phyloP scores from a whole-genome alignment of 805 yeast genomes.

The Candida broadrunensis region DNA sequence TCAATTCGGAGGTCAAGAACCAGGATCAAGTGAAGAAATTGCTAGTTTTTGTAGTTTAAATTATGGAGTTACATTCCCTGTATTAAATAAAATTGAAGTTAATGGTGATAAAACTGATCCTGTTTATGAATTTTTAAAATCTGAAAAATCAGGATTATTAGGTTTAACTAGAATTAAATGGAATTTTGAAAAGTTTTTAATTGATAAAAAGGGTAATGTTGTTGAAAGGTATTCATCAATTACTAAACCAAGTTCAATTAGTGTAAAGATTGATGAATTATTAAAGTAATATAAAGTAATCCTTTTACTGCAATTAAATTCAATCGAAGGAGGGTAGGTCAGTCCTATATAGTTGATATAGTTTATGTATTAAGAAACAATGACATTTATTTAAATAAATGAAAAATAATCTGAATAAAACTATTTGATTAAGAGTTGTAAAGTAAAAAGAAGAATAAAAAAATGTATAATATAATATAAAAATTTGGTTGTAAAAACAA shows the following conservation, averaged over 20 bases:
- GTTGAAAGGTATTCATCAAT: slow-evolving; percentile 64
- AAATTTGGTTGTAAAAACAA: no score
- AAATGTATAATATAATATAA: no score
- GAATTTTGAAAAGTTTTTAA: slow-evolving; percentile 45
- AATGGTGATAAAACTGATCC: slow-evolving; percentile 82
- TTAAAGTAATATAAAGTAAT: no score
- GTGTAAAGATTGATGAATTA: slow-evolving; percentile 52
- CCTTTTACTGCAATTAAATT: no score
- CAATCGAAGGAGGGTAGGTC: no score
- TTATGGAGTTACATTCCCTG: slow-evolving; percentile 90
- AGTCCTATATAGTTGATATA: no score
- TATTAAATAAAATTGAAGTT: slow-evolving; percentile 82
- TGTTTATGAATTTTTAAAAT: slow-evolving; percentile 74
- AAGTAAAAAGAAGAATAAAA: no score
- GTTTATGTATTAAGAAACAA: no score
- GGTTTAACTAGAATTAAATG: slow-evolving; percentile 42
- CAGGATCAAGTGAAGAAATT: slow-evolving; percentile 53
- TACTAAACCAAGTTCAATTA: slow-evolving; percentile 38
- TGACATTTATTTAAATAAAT: no score
- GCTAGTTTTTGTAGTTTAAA: slow-evolving; percentile 70
- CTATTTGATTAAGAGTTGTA: no score
- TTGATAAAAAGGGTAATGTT: slow-evolving; percentile 39
- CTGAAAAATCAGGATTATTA: slow-evolving; percentile 46
- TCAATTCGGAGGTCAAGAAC: slow-evolving; percentile 43
- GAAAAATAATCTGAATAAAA: no score